These are phyloP conservation scores for Colletotrichum gloeosporioides DNA, from an alignment of 2,329 filamentous ascomycete genomes.

Conservation along the genomic window DNA sequence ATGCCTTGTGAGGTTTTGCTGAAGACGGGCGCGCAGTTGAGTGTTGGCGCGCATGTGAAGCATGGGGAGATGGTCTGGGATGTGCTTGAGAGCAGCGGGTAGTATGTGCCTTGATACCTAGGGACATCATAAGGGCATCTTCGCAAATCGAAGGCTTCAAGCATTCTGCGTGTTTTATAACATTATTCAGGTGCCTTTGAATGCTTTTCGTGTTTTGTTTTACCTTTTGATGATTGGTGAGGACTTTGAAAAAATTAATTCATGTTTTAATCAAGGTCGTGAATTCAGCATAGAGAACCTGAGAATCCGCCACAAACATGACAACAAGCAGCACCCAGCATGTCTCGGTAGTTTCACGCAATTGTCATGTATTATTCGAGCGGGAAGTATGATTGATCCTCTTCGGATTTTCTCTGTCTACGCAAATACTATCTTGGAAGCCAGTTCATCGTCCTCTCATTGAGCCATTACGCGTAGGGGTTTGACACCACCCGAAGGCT, in stretches of 20 bases:
- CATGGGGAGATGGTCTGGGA: slow-evolving; percentile 34
- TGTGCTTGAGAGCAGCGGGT: slow-evolving; percentile 33
- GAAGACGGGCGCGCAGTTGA: slow-evolving; percentile 15
- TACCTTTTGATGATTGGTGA: neutral
- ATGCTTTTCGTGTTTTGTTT: neutral
- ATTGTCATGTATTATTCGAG: neutral
- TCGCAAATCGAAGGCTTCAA: neutral
- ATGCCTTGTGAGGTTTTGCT: slow-evolving; percentile 39
- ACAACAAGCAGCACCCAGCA: rapidly evolving
- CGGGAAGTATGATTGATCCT: neutral
- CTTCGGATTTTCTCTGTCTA: neutral
- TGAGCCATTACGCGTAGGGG: neutral
- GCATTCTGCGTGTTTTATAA: neutral
- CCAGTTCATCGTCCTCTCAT: neutral
- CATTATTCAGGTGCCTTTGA: neutral
- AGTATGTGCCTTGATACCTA: neutral
- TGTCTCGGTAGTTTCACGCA: rapidly evolving
- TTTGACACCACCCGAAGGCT: neutral
- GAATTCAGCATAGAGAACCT: neutral
- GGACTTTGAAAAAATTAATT: neutral
- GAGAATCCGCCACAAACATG: neutral
- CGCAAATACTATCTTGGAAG: neutral
- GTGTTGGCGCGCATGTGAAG: slow-evolving; percentile 25
- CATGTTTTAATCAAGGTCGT: neutral
- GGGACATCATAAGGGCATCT: neutral